Evolutionary conservation across 495 filamentous ascomycete genomes (phyloP).

Genomic region (Platismatia glauca): DNA sequence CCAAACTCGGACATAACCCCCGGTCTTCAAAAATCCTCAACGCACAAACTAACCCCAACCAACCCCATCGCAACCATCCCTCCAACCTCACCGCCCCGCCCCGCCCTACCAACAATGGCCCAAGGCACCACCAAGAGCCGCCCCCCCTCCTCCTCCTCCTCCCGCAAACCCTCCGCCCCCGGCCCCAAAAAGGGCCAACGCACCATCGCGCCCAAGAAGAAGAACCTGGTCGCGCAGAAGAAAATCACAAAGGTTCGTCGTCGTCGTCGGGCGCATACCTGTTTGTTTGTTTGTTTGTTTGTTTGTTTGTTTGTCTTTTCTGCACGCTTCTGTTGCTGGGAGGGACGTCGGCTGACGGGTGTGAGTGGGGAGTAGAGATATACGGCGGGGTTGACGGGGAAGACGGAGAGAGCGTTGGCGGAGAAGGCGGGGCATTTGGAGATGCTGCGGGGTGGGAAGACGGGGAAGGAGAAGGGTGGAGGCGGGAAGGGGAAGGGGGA

Average conservation of each 20-base stretch:
- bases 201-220: slow-evolving; percentile 63
- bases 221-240: slow-evolving; percentile 46
- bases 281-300: not conserved
- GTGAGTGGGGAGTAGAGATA: slow-evolving; percentile 43
- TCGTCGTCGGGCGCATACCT: not conserved
- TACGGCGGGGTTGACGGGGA: slow-evolving; percentile 48
- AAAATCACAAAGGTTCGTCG: slow-evolving; percentile 55
- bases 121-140: slow-evolving; percentile 28
- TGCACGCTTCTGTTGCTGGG: not conserved
- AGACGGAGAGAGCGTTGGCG: slow-evolving; percentile 59
- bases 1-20: too few species aligned
- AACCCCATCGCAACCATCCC: not conserved
- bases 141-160: not conserved
- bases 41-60: not conserved
- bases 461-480: slow-evolving; percentile 9
- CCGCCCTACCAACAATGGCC: slow-evolving; percentile 22
- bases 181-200: slow-evolving; percentile 47
- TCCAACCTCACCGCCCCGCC: not conserved
- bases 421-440: slow-evolving; percentile 56
- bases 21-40: too few species aligned
- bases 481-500: slow-evolving; percentile 7
- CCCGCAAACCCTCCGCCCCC: slow-evolving; percentile 18
- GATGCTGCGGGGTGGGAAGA: slow-evolving; percentile 24
- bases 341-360: not conserved
- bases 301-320: not conserved